Conservation (phyloP, 805 yeast genomes). For the Wickerhamomyces mucosus region DNA sequence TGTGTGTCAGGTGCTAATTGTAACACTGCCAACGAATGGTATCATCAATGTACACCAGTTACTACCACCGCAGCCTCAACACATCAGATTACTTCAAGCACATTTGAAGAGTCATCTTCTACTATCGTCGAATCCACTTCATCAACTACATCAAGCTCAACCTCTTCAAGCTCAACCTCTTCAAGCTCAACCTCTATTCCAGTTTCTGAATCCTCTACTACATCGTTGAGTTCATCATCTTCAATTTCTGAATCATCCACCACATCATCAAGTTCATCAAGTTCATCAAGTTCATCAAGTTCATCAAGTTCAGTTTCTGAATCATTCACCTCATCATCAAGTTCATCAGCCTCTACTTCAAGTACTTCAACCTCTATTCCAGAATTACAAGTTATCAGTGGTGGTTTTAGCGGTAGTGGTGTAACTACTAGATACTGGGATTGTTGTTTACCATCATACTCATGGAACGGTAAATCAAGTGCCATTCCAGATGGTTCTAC, state of each 20-base stretch:
- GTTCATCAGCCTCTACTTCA: constrained; percentile 1
- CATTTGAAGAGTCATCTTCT: too few species aligned
- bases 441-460: constrained; percentile 8
- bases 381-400: neutral
- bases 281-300: neutral
- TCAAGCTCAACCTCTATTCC: constrained; percentile 3
- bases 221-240: constrained; percentile 1
- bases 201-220: neutral
- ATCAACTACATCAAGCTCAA: too few species aligned
- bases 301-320: constrained; percentile 3
- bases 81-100: too few species aligned
- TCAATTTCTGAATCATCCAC: constrained; percentile 3
- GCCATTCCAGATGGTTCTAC: constrained; percentile 4
- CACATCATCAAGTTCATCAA: constrained; percentile 1
- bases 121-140: too few species aligned
- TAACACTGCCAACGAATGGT: constrained; percentile 4
- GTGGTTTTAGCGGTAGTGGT: constrained; percentile 10
- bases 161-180: too few species aligned
- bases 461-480: constrained; percentile 8
- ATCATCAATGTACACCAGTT: constrained; percentile 8
- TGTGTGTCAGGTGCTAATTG: constrained; percentile 8
- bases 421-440: constrained; percentile 10
- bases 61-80: constrained; percentile 1
- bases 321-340: constrained; percentile 4
- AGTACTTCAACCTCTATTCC: constrained; percentile 1